Conservation (phyloP, 805 yeast species). For the Starmerella vaccinii region DNA sequence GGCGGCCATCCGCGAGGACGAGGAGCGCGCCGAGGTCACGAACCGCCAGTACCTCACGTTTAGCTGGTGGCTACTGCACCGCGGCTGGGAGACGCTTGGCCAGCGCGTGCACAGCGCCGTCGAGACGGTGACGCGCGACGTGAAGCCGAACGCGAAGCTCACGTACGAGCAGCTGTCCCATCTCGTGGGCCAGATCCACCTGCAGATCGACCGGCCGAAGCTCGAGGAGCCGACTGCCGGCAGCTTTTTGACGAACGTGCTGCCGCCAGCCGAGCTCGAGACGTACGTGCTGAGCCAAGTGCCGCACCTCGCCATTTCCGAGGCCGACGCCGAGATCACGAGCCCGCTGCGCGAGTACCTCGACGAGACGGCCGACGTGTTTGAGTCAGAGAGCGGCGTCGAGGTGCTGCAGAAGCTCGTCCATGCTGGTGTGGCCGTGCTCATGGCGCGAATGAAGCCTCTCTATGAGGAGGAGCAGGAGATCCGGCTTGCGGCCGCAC, state of each 20-base stretch:
- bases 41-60: conserved; percentile 75
- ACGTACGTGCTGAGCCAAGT: conserved; percentile 46
- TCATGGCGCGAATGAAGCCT: conserved; percentile 35
- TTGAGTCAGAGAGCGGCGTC: conserved; percentile 35
- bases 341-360: conserved; percentile 30
- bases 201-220: conserved; percentile 29
- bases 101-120: conserved; percentile 48
- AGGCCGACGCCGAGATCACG: conserved; percentile 18
- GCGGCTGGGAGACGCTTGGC: conserved; percentile 62
- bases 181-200: conserved; percentile 30
- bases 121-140: conserved; percentile 45
- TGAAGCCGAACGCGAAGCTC: conserved; percentile 66
- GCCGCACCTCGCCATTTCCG: conserved; percentile 17
- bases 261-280: conserved; percentile 47
- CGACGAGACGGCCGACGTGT: conserved; percentile 38
- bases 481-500: conserved; percentile 54
- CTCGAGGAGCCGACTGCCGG: not conserved
- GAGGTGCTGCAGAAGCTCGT: conserved; percentile 35
- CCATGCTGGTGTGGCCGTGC: conserved; percentile 37
- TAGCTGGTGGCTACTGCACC: conserved; percentile 88
- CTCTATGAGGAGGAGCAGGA: conserved; percentile 20
- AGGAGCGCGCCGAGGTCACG: conserved; percentile 31
- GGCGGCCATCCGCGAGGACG: conserved; percentile 25
- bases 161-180: conserved; percentile 48
- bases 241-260: conserved; percentile 30